phyloP scores from a whole-genome alignment of 768 basidiomycete genomes.

The Asterophora lycoperdoides region DNA sequence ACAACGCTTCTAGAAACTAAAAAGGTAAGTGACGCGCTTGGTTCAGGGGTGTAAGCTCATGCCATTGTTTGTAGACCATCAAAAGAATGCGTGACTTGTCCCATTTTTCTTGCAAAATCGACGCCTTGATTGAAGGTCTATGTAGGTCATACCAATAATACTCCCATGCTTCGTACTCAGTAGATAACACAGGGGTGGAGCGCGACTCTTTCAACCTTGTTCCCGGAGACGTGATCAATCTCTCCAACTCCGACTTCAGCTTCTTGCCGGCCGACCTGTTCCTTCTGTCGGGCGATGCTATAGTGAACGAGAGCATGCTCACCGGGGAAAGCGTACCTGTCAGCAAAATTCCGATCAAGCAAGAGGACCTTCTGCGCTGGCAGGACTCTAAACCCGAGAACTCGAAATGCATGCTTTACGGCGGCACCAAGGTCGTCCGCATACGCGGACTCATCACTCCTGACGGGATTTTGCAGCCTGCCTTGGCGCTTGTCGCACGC shows the following conservation, averaged over 20 bases:
- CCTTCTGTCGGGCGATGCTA: slow-evolving; percentile 92
- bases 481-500: slow-evolving; percentile 78
- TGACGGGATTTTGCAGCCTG: slow-evolving; percentile 53
- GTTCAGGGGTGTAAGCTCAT: not conserved
- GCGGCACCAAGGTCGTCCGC: slow-evolving; percentile 88
- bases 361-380: slow-evolving; percentile 73
- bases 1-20: slow-evolving; percentile 91
- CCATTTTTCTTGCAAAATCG: slow-evolving; percentile 74
- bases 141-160: slow-evolving; percentile 47
- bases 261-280: slow-evolving; percentile 88
- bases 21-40: slow-evolving; percentile 49
- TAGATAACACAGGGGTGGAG: slow-evolving; percentile 52
- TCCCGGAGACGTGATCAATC: slow-evolving; percentile 88
- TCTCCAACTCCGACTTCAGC: slow-evolving; percentile 70
- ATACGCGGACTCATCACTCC: slow-evolving; percentile 60
- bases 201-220: slow-evolving; percentile 76
- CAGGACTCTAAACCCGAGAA: slow-evolving; percentile 65
- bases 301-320: slow-evolving; percentile 98
- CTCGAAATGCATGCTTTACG: slow-evolving; percentile 81
- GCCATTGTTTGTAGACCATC: slow-evolving; percentile 58
- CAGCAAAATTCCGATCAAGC: slow-evolving; percentile 81
- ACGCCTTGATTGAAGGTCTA: slow-evolving; percentile 60
- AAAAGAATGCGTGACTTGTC: slow-evolving; percentile 96
- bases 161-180: slow-evolving; percentile 1
- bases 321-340: slow-evolving; percentile 98